Percentiles rank a stretch among this genome's conserved stretches.
Evolutionary conservation across 352 stramenopile genomes (phyloP).

Genomic region (Globisporangium iwayamae): DNA sequence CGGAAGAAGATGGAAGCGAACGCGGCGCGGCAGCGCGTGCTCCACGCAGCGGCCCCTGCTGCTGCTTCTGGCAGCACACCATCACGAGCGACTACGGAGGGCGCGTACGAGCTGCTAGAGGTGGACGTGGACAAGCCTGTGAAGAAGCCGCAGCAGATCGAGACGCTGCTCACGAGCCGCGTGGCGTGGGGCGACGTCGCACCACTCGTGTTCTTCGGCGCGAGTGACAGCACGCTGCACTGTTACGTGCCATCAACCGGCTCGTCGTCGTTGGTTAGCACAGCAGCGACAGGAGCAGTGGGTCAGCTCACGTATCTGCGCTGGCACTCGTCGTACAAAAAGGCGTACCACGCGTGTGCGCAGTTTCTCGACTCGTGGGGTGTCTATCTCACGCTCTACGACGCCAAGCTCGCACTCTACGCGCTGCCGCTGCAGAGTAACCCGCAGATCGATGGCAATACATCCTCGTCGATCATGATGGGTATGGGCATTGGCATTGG

Average conservation of each 20-base stretch:
- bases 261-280: conserved; percentile 3
- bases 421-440: conserved; percentile 59
- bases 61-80: not conserved
- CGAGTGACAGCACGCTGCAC: conserved; percentile 55
- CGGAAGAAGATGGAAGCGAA: conserved; percentile 5
- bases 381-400: conserved; percentile 50
- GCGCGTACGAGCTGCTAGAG: conserved; percentile 39
- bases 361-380: conserved; percentile 68
- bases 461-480: conserved; percentile 13
- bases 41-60: not conserved
- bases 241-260: conserved; percentile 35
- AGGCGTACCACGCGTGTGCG: conserved; percentile 49
- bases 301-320: conserved; percentile 25
- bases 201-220: conserved; percentile 54
- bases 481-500: conserved; percentile 13
- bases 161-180: conserved; percentile 41
- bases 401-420: conserved; percentile 58
- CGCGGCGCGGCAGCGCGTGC: conserved; percentile 7
- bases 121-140: conserved; percentile 54
- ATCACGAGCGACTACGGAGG: not conserved
- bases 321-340: conserved; percentile 60
- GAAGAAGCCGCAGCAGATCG: conserved; percentile 53
- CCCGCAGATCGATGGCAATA: conserved; percentile 29
- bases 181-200: conserved; percentile 32
- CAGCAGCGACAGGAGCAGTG: not conserved